Evolutionary conservation across 441 rosid species (phyloP), one percentile per base, ranked within the genome.

Genomic region (Mallotus repandus): DNA sequence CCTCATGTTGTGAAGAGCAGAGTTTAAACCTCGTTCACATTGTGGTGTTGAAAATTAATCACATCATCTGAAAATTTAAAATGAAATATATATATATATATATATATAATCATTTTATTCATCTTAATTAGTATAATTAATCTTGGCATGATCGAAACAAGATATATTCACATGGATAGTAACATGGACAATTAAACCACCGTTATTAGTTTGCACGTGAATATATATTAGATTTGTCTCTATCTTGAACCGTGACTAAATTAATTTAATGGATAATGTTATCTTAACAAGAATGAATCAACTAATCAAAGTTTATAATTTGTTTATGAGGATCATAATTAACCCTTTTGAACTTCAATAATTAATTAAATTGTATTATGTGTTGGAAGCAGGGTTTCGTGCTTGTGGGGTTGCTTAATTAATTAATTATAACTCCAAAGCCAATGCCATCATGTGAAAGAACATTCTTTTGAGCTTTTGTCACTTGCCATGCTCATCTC

Each of bases 391-490:
- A 21, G 74, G 74, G 29, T 73, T 74, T 71, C 74, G 75, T 68
- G 70, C 46, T 63, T 58, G 79, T 77, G 75, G 74, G 78, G 80
- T 71, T 78, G 79, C 35, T 77, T 67, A 35, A 48, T 49, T 55
- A 63, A 60, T 45, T 46, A 49, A 60, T 55, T 55, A 70, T 66
- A 22, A 70, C 10, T 60, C 77, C 79, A 75, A 76, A 71, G 76
- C 80, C 77, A 61, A 5, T 62, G 41, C 65, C 65, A 25, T 74
- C 86, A 79, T 55, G 84, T 75, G 83, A 73, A 71, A 73, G 73
- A 75, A 79, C 84, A 81, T 81, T 81, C 83, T 77, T 77, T 71
- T 54, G 63, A 76, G 69, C 71, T 77, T 15, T 63, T 46, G 60
- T 57, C 63, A n/a, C 70, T 55, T 16, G 56, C 56, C 16, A 25